Base-by-base conservation (phyloP, 2,329 filamentous ascomycete species). In the Trichoderma sp. region DNA sequence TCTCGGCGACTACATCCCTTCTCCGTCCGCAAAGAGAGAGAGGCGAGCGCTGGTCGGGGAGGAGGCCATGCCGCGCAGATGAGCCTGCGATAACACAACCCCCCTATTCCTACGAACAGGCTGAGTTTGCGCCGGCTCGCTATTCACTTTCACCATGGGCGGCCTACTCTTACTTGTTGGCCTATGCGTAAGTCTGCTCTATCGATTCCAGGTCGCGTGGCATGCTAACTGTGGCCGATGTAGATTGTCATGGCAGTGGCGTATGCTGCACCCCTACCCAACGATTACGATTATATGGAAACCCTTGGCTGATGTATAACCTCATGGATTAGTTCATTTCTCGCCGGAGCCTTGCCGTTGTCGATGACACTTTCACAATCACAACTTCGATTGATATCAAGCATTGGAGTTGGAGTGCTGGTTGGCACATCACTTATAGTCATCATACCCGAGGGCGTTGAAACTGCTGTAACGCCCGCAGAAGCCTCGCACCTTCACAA, bases 381-480 rank as follows among this genome's bases (percentile, higher is more conserved):
- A 57, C 94, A 97, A 81, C 85, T 98, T 71, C 92, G 95, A 78
- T 85, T 97, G 64, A 93, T 98, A 79, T 97, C 95, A 26, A 95
- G 94, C 71, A 89, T 98, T 79, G 96, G 96, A 68, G 94, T 97
- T 81, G 96, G 96, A 58, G 92, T 99, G 66, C 86, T 99, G 9
- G 95, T 99, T 17, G 96, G 96, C 43, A 98, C 96, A 32, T 95
- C 95, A 1, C 87, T 99, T 74, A 95, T 98, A 74, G 94, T 99
- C 36, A 98, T 99, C 78, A 97, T 99, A 77, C 96, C 96, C 1
- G 96, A 99, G 81, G 96, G 96, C 47, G 91, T 98, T 72, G 95
- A 98, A 79, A 95, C 96, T 3, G 87, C 98, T 71, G 93, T 96
- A 76, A 90, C 86, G 15, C 83, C 87, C 3, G 81, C 82, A 2